Evolutionary conservation across 768 basidiomycete species (phyloP).

Genomic region (Pulveroboletus sp.): DNA sequence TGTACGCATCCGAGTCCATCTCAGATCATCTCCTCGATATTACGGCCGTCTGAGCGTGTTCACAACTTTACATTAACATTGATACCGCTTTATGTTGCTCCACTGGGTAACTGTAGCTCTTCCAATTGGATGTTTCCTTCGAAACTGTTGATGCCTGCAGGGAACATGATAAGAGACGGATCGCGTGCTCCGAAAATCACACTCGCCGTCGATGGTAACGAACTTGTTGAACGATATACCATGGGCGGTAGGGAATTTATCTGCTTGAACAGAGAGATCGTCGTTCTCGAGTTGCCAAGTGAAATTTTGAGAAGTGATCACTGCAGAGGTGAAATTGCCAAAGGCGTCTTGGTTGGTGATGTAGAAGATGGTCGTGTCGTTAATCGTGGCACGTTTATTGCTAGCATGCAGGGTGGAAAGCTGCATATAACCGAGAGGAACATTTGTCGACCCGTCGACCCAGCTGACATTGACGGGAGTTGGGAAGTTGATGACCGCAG

Average conservation of each 20-base stretch:
- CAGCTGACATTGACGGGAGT: constrained; percentile 58
- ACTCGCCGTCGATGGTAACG: constrained; percentile 52
- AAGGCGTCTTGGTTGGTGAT: constrained; percentile 59
- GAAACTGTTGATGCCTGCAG: constrained; percentile 60
- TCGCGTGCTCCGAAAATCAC: background rate
- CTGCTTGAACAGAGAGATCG: constrained; percentile 58
- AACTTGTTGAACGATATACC: constrained; percentile 64
- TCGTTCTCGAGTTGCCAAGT: constrained; percentile 62
- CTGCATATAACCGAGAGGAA: constrained; percentile 53
- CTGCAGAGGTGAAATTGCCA: constrained; percentile 53
- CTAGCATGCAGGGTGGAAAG: constrained; percentile 48
- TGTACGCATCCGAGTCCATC: too few relatives aligned
- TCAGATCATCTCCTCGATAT: too few relatives aligned
- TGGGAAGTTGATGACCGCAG: constrained; percentile 60
- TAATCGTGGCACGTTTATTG: constrained; percentile 56
- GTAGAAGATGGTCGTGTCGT: constrained; percentile 56
- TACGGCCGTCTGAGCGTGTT: too few relatives aligned
- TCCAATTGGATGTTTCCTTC: constrained; percentile 48
- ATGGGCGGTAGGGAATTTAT: constrained; percentile 65
- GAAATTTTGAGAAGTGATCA: constrained; percentile 68
- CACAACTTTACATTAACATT: too few relatives aligned
- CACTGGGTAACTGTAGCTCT: constrained; percentile 64
- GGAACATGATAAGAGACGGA: background rate
- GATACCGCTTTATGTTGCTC: too few relatives aligned
- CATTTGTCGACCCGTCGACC: constrained; percentile 46